phyloP scores from a whole-genome alignment of 371 early-diverging fungal genomes.

The Mucor mucedo region DNA sequence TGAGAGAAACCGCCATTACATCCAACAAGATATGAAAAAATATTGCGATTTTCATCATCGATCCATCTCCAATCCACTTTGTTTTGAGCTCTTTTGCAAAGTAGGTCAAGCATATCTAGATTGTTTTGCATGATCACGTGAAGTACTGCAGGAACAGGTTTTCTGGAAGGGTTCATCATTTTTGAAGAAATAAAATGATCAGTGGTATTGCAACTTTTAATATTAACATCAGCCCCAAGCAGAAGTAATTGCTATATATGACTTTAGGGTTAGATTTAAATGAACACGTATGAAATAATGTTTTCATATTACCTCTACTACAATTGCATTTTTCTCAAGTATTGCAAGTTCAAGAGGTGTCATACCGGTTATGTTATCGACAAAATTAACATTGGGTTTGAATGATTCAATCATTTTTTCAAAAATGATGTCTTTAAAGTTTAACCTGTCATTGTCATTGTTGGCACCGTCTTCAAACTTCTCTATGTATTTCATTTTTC shows the following conservation, averaged over 20 bases:
- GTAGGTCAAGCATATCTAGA: constrained; percentile 16
- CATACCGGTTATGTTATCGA: constrained; percentile 48
- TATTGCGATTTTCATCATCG: constrained; percentile 43
- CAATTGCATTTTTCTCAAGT: constrained; percentile 25
- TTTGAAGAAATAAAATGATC: background rate
- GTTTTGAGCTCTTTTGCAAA: constrained; percentile 19
- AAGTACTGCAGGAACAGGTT: constrained; percentile 45
- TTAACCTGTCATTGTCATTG: background rate
- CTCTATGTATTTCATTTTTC: background rate
- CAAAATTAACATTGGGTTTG: constrained; percentile 33
- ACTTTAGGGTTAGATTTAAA: background rate
- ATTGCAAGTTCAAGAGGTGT: constrained; percentile 63
- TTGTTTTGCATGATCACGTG: constrained; percentile 48
- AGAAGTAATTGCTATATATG: constrained; percentile 38
- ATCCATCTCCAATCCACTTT: constrained; percentile 37
- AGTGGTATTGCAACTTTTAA: constrained; percentile 30
- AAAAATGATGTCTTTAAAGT: constrained; percentile 13
- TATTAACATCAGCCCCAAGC: constrained; percentile 48
- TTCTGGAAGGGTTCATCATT: constrained; percentile 7
- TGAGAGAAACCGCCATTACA: constrained; percentile 32
- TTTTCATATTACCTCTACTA: constrained; percentile 40
- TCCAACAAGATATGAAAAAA: constrained; percentile 40
- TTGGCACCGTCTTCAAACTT: background rate
- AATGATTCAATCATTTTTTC: constrained; percentile 24
- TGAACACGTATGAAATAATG: background rate